phyloP scores from a whole-genome alignment of 495 filamentous ascomycete species.

The Aspergillus affinis region DNA sequence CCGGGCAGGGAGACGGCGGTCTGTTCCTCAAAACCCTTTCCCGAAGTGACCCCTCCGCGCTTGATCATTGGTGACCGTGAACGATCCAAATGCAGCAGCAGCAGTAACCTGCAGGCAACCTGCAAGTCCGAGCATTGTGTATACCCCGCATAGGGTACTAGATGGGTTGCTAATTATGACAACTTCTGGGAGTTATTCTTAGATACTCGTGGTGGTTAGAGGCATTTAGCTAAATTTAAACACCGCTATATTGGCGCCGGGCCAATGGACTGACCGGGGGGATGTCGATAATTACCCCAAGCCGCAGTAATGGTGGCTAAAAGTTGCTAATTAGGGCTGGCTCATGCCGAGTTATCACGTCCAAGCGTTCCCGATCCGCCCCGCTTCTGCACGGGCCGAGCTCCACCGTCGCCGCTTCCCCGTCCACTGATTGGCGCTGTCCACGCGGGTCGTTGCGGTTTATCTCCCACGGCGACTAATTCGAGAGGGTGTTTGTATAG shows the following conservation, averaged over 20 bases:
- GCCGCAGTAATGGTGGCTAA: no score
- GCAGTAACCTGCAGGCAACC: constrained; percentile 3
- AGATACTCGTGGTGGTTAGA: constrained; percentile 5
- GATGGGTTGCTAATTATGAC: constrained; percentile 15
- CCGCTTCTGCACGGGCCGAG: constrained; percentile 15
- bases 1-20: not conserved
- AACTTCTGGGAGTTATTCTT: constrained; percentile 12
- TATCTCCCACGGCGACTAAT: constrained; percentile 11
- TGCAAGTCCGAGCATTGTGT: not conserved
- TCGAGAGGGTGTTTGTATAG: not conserved
- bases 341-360: constrained; percentile 1
- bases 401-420: not conserved
- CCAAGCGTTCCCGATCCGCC: constrained; percentile 10
- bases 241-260: no score
- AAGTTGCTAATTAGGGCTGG: no score
- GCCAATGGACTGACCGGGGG: no score
- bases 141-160: constrained; percentile 9
- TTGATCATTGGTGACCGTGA: constrained; percentile 1
- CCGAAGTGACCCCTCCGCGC: not conserved
- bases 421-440: not conserved
- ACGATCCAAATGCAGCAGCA: not conserved
- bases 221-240: constrained; percentile 1
- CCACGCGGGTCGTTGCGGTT: constrained; percentile 3
- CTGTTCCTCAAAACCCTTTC: no score
- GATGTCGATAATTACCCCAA: no score